Base-by-base conservation (phyloP, 768 basidiomycete genomes). In the Xerocomus potaroensis region DNA sequence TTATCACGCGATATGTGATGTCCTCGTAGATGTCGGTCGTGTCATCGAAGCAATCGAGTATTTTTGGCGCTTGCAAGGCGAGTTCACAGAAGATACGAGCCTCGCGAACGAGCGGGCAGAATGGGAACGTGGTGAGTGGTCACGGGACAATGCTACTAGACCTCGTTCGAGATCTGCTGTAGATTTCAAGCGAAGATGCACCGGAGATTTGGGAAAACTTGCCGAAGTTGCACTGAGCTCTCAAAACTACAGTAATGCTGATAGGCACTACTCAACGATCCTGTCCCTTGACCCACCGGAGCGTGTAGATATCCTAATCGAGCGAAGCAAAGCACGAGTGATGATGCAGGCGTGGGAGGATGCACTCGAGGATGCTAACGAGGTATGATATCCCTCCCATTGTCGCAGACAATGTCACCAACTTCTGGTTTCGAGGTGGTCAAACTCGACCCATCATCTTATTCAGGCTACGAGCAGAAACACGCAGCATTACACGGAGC, bases 401-500 rank as follows among this genome's bases (percentile, higher is more conserved):
- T 6, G 3, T 8, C 11, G 9, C 1, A 4, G 22, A 19, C 26
- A 5, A 1, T 11, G 16, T 21, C 4, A 8, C 8, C 19, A 8
- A 50, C 18, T n/a, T 0, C n/a, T n/a, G n/a, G 8, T 7, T 14
- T 8, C 1, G 26, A 52, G 53, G 40, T 6, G 0, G 44, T 47
- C 11, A 18, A 36, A 3, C 24, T 50, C 8, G 42, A 47, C 1
- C 31, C 48, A 27, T 44, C 45, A 16, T 44, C 23, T 3, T 14
- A 38, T 14, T n/a, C 7, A 14, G 54, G 39, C 4, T 55, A 50
- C 38, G 23, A 55, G 26, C 19, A 7, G 18, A 41, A 16, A n/a
- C 43, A 55, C 36, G 27, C 38, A 8, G 35, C 41, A 22, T n/a
- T 30, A 18, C 18, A 48, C 12, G 26, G 16, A 10, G 6, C 16